These are phyloP conservation scores for Oryza nivara DNA, from an alignment of 176 grass and related monocot genomes.

Conservation along the genomic window DNA sequence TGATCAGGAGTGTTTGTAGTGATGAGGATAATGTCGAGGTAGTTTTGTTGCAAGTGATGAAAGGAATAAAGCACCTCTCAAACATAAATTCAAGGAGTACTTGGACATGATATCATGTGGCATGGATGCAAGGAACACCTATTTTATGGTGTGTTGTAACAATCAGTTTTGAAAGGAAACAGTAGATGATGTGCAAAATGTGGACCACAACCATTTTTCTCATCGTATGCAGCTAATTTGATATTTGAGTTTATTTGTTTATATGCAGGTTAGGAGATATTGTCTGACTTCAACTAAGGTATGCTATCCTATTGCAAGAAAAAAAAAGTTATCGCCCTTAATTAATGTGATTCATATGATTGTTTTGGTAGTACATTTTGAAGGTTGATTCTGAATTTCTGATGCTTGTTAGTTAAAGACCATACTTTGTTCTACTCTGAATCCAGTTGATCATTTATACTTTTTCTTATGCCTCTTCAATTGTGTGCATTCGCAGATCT, in stretches of 20 bases:
- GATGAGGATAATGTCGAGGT: slow-evolving; percentile 34
- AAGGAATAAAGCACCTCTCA: slow-evolving; percentile 1
- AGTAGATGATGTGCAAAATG: not conserved
- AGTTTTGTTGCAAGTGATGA: slow-evolving; percentile 44
- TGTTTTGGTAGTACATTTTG: not conserved
- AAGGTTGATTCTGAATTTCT: not conserved
- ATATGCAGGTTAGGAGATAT: not conserved
- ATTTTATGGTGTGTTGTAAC: slow-evolving; percentile 17
- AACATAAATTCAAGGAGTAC: slow-evolving; percentile 25
- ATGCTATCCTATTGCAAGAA: not conserved
- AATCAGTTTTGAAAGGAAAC: slow-evolving; percentile 2
- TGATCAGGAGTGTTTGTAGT: slow-evolving; percentile 51
- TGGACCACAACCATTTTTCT: not conserved
- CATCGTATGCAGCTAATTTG: not conserved
- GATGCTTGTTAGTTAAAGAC: not conserved
- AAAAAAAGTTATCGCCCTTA: not conserved
- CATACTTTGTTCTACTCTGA: not conserved
- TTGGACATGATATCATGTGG: not conserved
- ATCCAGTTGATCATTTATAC: not conserved
- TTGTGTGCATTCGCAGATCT: not conserved
- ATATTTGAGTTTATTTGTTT: not conserved
- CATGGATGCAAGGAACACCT: not conserved
- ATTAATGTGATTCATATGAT: not conserved
- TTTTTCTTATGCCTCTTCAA: not conserved
- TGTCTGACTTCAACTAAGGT: slow-evolving; percentile 6